A percentile compares a stretch with the other conserved stretches of the same genome.
These are phyloP conservation scores for Luffa acutangula DNA, from an alignment of 306 rosid genomes.

Conservation along the genomic window DNA sequence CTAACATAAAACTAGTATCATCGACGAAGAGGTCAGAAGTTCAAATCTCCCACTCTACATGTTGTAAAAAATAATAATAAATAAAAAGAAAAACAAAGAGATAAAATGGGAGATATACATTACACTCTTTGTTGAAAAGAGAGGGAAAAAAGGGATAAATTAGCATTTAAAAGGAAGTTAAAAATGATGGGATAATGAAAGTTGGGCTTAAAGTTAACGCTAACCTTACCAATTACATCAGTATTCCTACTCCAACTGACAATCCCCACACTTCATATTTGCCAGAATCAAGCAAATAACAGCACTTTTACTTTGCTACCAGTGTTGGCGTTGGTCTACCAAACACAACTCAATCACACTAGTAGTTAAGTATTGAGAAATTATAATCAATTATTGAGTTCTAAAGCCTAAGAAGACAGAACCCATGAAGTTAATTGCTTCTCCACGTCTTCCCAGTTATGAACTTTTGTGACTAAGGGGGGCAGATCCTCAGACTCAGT, in stretches of 20 bases:
- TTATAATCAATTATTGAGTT: not conserved
- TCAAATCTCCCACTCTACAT: no score
- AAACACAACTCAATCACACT: not conserved
- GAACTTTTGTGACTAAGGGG: constrained; percentile 71
- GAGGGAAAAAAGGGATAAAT: not conserved
- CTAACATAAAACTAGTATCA: no score
- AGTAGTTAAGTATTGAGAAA: not conserved
- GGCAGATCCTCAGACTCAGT: constrained; percentile 33
- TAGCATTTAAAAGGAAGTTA: not conserved
- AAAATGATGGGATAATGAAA: constrained; percentile 2
- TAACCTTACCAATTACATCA: not conserved
- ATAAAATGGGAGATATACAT: not conserved
- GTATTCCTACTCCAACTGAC: not conserved
- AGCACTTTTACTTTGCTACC: not conserved
- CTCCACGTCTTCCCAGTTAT: constrained; percentile 85
- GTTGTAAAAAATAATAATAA: no score
- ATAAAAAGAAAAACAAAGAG: not conserved
- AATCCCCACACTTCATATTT: no score
- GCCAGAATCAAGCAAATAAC: not conserved
- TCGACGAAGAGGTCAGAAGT: no score
- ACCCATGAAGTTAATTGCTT: constrained; percentile 43
- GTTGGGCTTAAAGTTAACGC: not conserved
- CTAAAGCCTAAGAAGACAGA: constrained; percentile 4
- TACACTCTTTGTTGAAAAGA: not conserved
- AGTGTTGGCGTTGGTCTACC: not conserved